Percentiles rank a stretch among this genome's conserved stretches.
Conservation (phyloP, 306 rosid species). For the Abrus precatorius region DNA sequence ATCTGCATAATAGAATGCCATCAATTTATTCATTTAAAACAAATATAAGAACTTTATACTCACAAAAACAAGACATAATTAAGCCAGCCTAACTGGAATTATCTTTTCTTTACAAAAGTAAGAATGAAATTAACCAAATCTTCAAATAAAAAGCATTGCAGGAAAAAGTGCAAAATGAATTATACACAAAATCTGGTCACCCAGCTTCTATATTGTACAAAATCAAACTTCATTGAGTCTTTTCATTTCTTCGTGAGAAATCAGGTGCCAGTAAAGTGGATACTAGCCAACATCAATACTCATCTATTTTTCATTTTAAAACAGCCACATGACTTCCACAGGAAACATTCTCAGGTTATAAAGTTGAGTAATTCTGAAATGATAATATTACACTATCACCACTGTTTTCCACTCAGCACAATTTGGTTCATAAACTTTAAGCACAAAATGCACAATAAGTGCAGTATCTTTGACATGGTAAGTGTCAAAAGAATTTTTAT, state of each 20-base stretch:
- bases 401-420: conserved; percentile 10
- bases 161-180: not conserved
- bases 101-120: not conserved
- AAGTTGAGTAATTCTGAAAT: conserved; percentile 3
- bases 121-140: not conserved
- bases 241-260: conserved; percentile 30
- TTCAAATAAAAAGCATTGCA: conserved; percentile 17
- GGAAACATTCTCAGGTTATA: conserved; percentile 8
- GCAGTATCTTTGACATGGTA: conserved; percentile 10
- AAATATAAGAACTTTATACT: conserved; percentile 17
- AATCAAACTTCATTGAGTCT: conserved; percentile 29
- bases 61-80: conserved; percentile 33
- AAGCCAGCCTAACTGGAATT: conserved; percentile 3
- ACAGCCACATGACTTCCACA: conserved; percentile 1
- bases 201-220: conserved; percentile 10
- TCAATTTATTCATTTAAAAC: conserved; percentile 36
- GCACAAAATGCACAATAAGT: not conserved
- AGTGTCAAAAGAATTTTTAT: not conserved
- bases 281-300: conserved; percentile 13
- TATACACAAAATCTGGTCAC: not conserved
- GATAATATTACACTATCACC: conserved; percentile 10
- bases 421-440: conserved; percentile 10
- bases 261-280: conserved; percentile 2
- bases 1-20: conserved; percentile 70
- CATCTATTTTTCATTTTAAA: conserved; percentile 11